A percentile compares a stretch with the other conserved stretches of the same genome.
phyloP scores from a whole-genome alignment of 1,284 basidiomycete species.

The Bjerkandera adusta region DNA sequence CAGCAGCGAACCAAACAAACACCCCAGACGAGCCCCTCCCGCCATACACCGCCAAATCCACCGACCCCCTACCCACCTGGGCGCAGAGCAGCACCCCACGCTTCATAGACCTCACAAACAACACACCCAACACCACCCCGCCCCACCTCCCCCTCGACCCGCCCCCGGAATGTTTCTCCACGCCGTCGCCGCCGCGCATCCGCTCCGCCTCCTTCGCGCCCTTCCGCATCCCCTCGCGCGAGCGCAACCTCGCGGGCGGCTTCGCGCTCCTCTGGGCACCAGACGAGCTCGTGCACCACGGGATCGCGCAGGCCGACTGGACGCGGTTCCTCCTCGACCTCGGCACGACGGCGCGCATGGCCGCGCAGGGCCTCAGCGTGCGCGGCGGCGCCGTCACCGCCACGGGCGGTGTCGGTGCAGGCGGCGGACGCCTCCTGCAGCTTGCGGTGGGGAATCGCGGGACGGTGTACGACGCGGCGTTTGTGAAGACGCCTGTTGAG shows the following conservation, averaged over 20 bases:
- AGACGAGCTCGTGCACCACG: slow-evolving; percentile 6
- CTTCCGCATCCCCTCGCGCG: slow-evolving; percentile 12
- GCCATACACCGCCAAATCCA: slow-evolving; percentile 14
- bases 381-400: neutral
- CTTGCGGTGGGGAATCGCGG: neutral
- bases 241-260: slow-evolving; percentile 5
- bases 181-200: slow-evolving; percentile 10
- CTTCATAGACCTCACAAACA: slow-evolving; percentile 9
- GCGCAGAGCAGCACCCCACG: neutral
- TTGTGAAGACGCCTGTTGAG: slow-evolving; percentile 10
- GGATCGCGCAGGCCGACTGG: slow-evolving; percentile 10
- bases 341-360: slow-evolving; percentile 7
- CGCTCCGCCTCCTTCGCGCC: slow-evolving; percentile 11
- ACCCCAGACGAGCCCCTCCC: slow-evolving; percentile 14
- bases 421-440: too few species aligned
- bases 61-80: slow-evolving; percentile 12
- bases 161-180: slow-evolving; percentile 15
- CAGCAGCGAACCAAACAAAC: too few species aligned
- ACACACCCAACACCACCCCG: neutral
- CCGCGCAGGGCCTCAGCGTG: slow-evolving; percentile 1
- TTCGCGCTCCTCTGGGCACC: slow-evolving; percentile 10
- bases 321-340: slow-evolving; percentile 13
- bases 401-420: neutral
- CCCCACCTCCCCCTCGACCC: slow-evolving; percentile 13
- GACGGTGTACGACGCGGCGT: slow-evolving; percentile 13